Conservation (phyloP, 495 filamentous ascomycete species). For the Delitschia confertaspora region DNA sequence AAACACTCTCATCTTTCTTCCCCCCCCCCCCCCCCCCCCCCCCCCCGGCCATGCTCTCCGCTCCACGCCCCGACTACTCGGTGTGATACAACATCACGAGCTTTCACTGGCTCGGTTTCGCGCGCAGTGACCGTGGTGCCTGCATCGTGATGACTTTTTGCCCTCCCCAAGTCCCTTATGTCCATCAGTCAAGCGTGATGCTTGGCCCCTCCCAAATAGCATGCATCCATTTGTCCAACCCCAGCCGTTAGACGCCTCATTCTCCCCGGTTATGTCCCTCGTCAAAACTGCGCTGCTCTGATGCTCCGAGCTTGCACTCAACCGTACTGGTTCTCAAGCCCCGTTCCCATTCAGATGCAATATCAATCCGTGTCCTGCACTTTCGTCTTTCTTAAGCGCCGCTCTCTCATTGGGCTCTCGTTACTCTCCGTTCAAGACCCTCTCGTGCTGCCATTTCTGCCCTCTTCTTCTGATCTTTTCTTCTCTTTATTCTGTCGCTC, state of each 20-base stretch:
- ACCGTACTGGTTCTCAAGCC: background rate
- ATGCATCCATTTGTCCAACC: constrained; percentile 1
- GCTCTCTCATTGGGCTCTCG: constrained; percentile 17
- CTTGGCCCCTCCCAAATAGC: constrained; percentile 10
- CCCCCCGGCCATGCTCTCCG: too few relatives aligned
- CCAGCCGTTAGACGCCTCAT: constrained; percentile 27
- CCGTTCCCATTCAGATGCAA: constrained; percentile 25
- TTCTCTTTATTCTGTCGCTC: constrained; percentile 16
- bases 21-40: too few relatives aligned
- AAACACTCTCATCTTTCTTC: too few relatives aligned
- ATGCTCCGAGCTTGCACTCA: constrained; percentile 4
- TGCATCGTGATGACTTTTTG: too few relatives aligned
- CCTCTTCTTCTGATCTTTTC: constrained; percentile 21
- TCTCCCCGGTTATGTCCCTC: constrained; percentile 15
- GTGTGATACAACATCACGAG: too few relatives aligned
- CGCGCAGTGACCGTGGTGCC: too few relatives aligned
- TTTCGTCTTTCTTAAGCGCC: constrained; percentile 24
- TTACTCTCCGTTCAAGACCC: constrained; percentile 7
- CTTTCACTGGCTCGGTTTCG: too few relatives aligned
- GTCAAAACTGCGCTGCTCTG: constrained; percentile 14
- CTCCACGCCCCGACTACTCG: too few relatives aligned
- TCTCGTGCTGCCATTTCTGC: constrained; percentile 8
- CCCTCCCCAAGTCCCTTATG: constrained; percentile 16
- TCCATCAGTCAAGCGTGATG: constrained; percentile 10
- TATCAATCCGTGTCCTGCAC: constrained; percentile 24